These are phyloP conservation scores for Eimeria acervulina DNA, from an alignment of 169 alveolate species.

Conservation along the genomic window DNA sequence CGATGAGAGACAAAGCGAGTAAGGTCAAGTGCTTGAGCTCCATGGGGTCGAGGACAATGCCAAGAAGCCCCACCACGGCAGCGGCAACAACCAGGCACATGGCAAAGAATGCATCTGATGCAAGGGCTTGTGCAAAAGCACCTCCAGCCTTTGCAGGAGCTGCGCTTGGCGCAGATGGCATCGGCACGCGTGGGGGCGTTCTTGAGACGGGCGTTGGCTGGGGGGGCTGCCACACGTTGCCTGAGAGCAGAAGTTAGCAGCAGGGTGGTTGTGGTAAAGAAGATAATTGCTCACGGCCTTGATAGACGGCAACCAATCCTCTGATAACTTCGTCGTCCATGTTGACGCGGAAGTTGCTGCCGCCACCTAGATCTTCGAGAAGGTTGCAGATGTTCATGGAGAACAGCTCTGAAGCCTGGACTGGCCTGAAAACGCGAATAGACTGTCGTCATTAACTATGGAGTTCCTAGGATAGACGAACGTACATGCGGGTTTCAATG, in stretches of 20 bases:
- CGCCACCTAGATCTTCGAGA: constrained; percentile 90
- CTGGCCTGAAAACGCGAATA: constrained; percentile 79
- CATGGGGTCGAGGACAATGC: constrained; percentile 78
- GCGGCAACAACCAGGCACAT: constrained; percentile 80
- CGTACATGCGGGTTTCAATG: constrained; percentile 91
- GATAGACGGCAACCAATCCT: constrained; percentile 83
- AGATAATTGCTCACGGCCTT: constrained; percentile 72
- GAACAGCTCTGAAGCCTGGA: constrained; percentile 91
- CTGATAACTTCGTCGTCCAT: constrained; percentile 75
- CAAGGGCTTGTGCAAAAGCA: constrained; percentile 73
- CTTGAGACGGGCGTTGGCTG: constrained; percentile 76
- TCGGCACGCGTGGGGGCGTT: constrained; percentile 52
- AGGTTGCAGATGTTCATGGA: constrained; percentile 91
- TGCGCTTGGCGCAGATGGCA: constrained; percentile 30
- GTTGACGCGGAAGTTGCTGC: constrained; percentile 88
- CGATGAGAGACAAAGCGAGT: constrained; percentile 80
- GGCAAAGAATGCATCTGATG: constrained; percentile 82
- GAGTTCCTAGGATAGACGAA: not conserved
- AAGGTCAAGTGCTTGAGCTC: constrained; percentile 82
- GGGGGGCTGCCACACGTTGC: constrained; percentile 76
- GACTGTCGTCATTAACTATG: not conserved
- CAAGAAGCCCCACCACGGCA: constrained; percentile 80
- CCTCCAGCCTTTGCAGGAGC: constrained; percentile 19
- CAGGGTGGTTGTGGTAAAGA: not conserved
- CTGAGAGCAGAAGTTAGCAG: not conserved